These are phyloP conservation scores for Globisporangium barbulae DNA, from an alignment of 352 stramenopile species.

Conservation along the genomic window DNA sequence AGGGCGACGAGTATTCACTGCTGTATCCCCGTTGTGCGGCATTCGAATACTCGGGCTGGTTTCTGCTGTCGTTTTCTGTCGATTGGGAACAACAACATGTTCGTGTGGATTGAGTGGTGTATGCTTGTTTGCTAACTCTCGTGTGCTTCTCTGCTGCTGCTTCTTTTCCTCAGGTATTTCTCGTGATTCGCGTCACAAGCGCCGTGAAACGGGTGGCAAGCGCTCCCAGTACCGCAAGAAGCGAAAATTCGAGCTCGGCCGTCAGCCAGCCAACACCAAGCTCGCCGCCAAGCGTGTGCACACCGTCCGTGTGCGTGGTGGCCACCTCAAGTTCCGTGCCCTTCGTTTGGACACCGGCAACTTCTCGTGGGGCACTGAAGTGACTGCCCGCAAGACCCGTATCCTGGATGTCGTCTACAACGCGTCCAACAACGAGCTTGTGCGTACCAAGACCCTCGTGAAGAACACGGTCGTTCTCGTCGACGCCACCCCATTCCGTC, in stretches of 20 bases:
- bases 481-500: slow-evolving; percentile 98
- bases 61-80: slow-evolving; percentile 10
- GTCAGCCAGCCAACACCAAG: slow-evolving; percentile 98
- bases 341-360: slow-evolving; percentile 98
- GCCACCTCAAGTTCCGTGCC: slow-evolving; percentile 98
- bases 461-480: slow-evolving; percentile 98
- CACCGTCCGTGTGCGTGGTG: slow-evolving; percentile 94
- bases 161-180: slow-evolving; percentile 93
- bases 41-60: slow-evolving; percentile 69
- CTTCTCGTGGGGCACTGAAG: slow-evolving; percentile 99
- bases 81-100: slow-evolving; percentile 1
- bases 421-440: slow-evolving; percentile 99
- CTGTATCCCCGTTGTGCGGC: slow-evolving; percentile 88
- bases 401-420: slow-evolving; percentile 99
- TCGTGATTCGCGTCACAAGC: slow-evolving; percentile 99
- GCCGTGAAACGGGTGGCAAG: slow-evolving; percentile 98
- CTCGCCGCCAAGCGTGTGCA: slow-evolving; percentile 97
- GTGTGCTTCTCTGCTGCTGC: background rate
- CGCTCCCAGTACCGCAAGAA: slow-evolving; percentile 98
- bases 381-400: slow-evolving; percentile 97
- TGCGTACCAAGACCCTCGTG: slow-evolving; percentile 99
- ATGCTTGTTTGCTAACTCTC: slow-evolving; percentile 2
- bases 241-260: slow-evolving; percentile 98
- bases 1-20: slow-evolving; percentile 65
- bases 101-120: background rate